Percentiles rank a stretch among this genome's conserved stretches.
These are phyloP conservation scores for Eucalyptus paniculata DNA, from an alignment of 345 rosid genomes.

Conservation along the genomic window DNA sequence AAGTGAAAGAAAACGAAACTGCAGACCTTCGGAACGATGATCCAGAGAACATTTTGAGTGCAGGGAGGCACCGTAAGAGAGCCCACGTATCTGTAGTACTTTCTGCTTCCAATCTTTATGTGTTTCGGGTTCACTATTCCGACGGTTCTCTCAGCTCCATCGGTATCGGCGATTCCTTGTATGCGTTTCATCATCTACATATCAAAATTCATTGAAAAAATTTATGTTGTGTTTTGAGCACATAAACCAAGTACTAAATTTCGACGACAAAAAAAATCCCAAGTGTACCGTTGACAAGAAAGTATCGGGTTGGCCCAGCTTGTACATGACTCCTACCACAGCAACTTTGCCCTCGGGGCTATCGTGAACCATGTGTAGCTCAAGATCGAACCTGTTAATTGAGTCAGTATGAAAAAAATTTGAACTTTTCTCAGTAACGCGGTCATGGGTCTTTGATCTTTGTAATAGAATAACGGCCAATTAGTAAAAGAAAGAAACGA, in stretches of 20 bases:
- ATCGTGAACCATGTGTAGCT: constrained; percentile 78
- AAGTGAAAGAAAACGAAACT: not conserved
- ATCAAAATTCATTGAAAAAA: not conserved
- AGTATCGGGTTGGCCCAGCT: constrained; percentile 51
- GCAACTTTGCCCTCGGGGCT: constrained; percentile 43
- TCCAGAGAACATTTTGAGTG: constrained; percentile 66
- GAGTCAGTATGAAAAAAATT: not conserved
- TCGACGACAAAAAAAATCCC: not conserved
- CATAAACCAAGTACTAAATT: not conserved
- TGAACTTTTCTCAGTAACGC: not conserved
- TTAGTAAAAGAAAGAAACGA: no score
- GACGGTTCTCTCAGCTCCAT: constrained; percentile 7
- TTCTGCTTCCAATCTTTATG: constrained; percentile 40
- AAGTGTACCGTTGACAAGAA: constrained; percentile 43
- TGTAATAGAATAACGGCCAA: not conserved
- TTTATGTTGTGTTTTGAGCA: not conserved
- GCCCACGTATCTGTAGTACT: constrained; percentile 67
- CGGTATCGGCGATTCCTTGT: constrained; percentile 5
- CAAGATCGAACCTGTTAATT: constrained; percentile 39
- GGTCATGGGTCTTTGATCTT: not conserved
- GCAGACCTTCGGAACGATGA: constrained; percentile 38
- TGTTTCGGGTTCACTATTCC: constrained; percentile 44
- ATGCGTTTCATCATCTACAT: constrained; percentile 29
- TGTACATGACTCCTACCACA: constrained; percentile 66
- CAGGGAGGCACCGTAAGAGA: constrained; percentile 90